phyloP scores from a whole-genome alignment of 2,329 filamentous ascomycete species.

The Blastomyces emzantsi region DNA sequence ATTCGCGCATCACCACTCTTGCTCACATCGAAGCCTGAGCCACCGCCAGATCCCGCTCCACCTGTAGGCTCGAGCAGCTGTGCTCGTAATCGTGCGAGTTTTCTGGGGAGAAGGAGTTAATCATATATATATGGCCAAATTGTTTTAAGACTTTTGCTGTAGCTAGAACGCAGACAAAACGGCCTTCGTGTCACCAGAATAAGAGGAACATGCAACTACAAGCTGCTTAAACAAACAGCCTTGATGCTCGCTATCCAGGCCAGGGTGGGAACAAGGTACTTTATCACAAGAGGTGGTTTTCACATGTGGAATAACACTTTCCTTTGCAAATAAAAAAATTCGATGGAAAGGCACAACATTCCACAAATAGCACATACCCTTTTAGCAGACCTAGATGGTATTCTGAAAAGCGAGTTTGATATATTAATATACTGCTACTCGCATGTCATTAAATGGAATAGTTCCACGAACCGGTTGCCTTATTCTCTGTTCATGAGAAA shows the following conservation, averaged over 20 bases:
- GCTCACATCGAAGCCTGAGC: constrained; percentile 79
- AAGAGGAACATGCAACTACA: neutral
- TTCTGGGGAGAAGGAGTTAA: constrained; percentile 47
- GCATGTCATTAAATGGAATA: constrained; percentile 7
- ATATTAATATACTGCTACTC: constrained; percentile 19
- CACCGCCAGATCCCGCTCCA: constrained; percentile 66
- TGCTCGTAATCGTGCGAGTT: constrained; percentile 87
- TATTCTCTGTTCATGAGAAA: constrained; percentile 63
- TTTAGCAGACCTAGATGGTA: constrained; percentile 97
- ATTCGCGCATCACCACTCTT: constrained; percentile 96
- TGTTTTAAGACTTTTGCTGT: neutral
- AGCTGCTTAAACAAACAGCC: neutral
- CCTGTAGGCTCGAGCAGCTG: constrained; percentile 86
- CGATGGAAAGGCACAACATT: neutral
- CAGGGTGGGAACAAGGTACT: neutral
- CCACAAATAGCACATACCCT: constrained; percentile 52
- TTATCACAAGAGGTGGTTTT: neutral
- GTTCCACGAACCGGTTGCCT: constrained; percentile 74
- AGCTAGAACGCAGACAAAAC: neutral
- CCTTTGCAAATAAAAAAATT: neutral
- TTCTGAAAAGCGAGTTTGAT: constrained; percentile 50
- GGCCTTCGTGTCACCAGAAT: neutral
- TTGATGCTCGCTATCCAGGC: neutral
- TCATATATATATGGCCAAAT: neutral
- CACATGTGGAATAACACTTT: neutral